Evolutionary conservation across 177 flowering plant genomes (phyloP).

Genomic region (Vitis hybrid): DNA sequence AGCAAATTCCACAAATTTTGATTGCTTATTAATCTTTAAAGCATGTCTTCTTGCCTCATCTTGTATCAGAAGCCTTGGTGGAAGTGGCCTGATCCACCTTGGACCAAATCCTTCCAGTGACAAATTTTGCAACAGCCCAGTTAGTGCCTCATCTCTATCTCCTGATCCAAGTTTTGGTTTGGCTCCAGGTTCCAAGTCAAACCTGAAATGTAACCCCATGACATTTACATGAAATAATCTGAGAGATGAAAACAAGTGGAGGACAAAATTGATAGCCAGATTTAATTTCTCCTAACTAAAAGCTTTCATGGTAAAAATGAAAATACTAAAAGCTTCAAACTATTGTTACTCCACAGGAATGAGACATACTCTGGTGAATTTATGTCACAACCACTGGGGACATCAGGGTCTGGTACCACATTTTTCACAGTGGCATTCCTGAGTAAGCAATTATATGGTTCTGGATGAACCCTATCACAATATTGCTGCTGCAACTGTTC

Average conservation of each 20-base stretch:
- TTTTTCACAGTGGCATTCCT: constrained; percentile 52
- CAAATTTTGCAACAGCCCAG: constrained; percentile 52
- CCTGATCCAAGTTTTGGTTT: constrained; percentile 79
- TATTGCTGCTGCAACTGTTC: constrained; percentile 81
- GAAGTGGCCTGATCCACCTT: constrained; percentile 84
- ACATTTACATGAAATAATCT: not conserved
- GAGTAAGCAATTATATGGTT: constrained; percentile 44
- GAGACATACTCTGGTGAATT: constrained; percentile 76
- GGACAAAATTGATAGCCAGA: not conserved
- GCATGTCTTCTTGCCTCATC: constrained; percentile 68
- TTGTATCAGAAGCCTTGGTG: constrained; percentile 82
- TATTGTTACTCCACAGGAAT: not conserved
- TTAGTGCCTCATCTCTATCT: constrained; percentile 63
- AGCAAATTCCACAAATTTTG: constrained; percentile 4
- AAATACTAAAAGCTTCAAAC: not conserved
- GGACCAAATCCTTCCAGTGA: constrained; percentile 74
- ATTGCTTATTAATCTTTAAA: not conserved
- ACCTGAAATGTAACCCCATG: constrained; percentile 33
- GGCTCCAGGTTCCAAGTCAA: constrained; percentile 63
- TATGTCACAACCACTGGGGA: constrained; percentile 67
- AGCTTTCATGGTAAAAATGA: not conserved
- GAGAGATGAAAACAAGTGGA: not conserved
- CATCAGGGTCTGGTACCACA: constrained; percentile 82
- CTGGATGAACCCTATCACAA: constrained; percentile 40
- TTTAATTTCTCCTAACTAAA: not conserved